Evolutionary conservation across 1,284 basidiomycete species (phyloP).

Genomic region (Takashimella tepidaria): DNA sequence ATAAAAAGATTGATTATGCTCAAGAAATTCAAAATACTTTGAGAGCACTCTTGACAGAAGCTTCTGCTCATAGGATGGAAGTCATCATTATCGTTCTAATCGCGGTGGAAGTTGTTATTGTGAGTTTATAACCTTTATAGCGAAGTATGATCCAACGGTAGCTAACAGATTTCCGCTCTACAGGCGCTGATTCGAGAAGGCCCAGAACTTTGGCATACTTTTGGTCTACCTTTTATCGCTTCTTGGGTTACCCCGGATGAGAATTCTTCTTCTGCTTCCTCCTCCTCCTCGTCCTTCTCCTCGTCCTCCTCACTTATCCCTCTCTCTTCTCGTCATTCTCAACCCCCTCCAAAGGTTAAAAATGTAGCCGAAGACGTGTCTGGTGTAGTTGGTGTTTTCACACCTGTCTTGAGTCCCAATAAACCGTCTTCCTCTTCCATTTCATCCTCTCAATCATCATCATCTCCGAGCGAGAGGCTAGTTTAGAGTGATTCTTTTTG

Average conservation of each 20-base stretch:
- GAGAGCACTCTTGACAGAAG: conserved; percentile 73
- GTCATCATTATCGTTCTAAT: conserved; percentile 84
- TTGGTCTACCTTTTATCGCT: conserved; percentile 11
- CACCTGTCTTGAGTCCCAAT: neutral
- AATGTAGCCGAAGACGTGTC: neutral
- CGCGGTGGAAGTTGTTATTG: conserved; percentile 82
- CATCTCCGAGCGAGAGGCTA: no score
- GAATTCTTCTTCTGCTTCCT: neutral
- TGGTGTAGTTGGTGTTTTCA: neutral
- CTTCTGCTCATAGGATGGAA: conserved; percentile 82
- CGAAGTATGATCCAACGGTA: neutral
- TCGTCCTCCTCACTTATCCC: neutral
- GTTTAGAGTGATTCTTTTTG: no score
- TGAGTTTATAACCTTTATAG: conserved; percentile 47
- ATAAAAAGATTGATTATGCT: conserved; percentile 89
- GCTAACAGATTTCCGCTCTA: neutral
- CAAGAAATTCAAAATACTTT: conserved; percentile 64
- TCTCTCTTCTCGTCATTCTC: neutral
- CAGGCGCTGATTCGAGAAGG: conserved; percentile 21
- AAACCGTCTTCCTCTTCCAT: neutral
- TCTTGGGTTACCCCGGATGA: conserved; percentile 1
- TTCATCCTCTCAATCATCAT: no score
- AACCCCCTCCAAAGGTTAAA: neutral
- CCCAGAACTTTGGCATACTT: conserved; percentile 18
- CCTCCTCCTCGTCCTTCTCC: neutral